Conservation (phyloP, 345 rosid species). For the Durio zibethinus region DNA sequence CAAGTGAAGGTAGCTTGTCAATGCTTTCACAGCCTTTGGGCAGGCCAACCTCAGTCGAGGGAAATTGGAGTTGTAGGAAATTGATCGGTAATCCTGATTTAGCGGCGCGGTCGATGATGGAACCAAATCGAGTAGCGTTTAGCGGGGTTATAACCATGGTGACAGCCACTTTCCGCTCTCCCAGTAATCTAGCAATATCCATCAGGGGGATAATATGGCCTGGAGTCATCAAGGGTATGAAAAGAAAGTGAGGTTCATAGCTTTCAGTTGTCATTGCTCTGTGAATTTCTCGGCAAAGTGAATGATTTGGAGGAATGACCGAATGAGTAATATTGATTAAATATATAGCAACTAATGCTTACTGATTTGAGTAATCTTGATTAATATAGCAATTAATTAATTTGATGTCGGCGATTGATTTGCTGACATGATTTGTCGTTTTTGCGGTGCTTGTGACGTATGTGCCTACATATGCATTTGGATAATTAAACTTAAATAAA, state of each 20-base stretch:
- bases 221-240: slow-evolving; percentile 42
- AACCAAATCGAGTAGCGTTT: slow-evolving; percentile 28
- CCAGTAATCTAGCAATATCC: slow-evolving; percentile 38
- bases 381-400: neutral
- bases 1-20: slow-evolving; percentile 32
- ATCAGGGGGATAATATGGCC: slow-evolving; percentile 48
- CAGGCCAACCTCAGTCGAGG: slow-evolving; percentile 31
- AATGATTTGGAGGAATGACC: neutral
- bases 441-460: neutral
- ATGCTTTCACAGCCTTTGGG: slow-evolving; percentile 41
- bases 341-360: neutral
- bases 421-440: neutral
- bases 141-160: slow-evolving; percentile 35
- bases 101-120: slow-evolving; percentile 18
- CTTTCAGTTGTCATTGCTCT: slow-evolving; percentile 8
- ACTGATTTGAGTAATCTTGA: neutral
- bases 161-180: slow-evolving; percentile 30
- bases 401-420: neutral
- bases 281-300: neutral
- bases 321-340: neutral
- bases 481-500: neutral
- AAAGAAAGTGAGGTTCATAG: slow-evolving; percentile 32
- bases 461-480: neutral
- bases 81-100: slow-evolving; percentile 23
- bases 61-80: slow-evolving; percentile 30